phyloP scores from a whole-genome alignment of 2,329 filamentous ascomycete genomes.

The Stagonosporopsis rhizophila region DNA sequence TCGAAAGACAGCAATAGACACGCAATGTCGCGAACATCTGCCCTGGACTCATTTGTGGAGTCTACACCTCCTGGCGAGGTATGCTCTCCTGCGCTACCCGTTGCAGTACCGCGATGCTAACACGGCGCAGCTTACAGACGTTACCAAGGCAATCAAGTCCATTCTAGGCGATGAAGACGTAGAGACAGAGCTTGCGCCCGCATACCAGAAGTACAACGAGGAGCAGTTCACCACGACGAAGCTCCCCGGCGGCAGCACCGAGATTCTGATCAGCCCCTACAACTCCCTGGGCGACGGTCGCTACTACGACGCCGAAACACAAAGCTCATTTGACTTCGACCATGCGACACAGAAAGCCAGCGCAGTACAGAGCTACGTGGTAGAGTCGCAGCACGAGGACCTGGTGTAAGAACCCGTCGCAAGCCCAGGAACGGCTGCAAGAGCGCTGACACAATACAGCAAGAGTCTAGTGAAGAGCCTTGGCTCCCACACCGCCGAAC shows the following conservation, averaged over 20 bases:
- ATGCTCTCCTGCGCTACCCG: constrained; percentile 42
- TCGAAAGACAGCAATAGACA: not conserved
- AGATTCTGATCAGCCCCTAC: constrained; percentile 82
- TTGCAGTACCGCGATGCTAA: constrained; percentile 27
- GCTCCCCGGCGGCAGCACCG: constrained; percentile 82
- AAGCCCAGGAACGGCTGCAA: not conserved
- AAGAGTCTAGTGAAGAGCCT: constrained; percentile 85
- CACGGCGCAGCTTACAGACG: constrained; percentile 75
- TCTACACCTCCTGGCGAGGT: constrained; percentile 97
- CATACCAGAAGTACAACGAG: constrained; percentile 95
- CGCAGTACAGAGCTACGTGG: constrained; percentile 75
- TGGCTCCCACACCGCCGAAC: constrained; percentile 78
- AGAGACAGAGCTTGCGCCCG: constrained; percentile 75
- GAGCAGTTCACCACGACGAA: constrained; percentile 89
- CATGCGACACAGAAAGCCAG: constrained; percentile 87
- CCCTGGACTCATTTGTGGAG: constrained; percentile 80
- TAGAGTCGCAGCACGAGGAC: constrained; percentile 79
- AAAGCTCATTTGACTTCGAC: constrained; percentile 87
- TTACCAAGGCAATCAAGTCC: constrained; percentile 89
- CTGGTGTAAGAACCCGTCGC: constrained; percentile 71
- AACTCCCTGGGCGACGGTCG: constrained; percentile 80
- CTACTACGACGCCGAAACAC: constrained; percentile 90
- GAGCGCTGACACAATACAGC: constrained; percentile 53
- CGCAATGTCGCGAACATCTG: constrained; percentile 47
- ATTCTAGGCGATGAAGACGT: constrained; percentile 75